Conservation (phyloP, 257 asterid genomes). For the Penstemon barbatus region DNA sequence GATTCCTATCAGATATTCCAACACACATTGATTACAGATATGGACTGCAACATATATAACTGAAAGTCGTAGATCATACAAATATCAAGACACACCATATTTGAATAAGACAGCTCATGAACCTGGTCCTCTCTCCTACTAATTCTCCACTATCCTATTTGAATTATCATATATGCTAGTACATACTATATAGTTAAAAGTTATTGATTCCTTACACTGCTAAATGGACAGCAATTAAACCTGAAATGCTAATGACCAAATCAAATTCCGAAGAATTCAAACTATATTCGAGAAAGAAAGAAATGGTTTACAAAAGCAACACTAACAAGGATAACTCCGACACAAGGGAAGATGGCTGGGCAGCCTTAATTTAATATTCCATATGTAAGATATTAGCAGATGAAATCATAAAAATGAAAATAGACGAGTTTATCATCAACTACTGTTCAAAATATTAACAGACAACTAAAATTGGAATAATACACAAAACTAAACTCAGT, state of each 20-base stretch:
- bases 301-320: background rate
- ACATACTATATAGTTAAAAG: background rate
- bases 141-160: slow-evolving; percentile 20
- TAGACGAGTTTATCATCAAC: too few species aligned
- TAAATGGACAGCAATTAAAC: background rate
- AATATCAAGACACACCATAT: slow-evolving; percentile 25
- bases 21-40: slow-evolving; percentile 22
- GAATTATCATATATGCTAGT: too few species aligned
- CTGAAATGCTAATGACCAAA: background rate
- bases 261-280: slow-evolving; percentile 15
- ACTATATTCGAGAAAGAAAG: slow-evolving; percentile 19
- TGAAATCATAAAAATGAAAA: too few species aligned
- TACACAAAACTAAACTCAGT: slow-evolving; percentile 7
- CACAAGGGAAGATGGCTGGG: background rate
- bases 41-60: slow-evolving; percentile 31
- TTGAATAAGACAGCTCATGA: slow-evolving; percentile 25
- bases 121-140: slow-evolving; percentile 18
- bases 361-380: background rate
- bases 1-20: slow-evolving; percentile 65
- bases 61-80: slow-evolving; percentile 32
- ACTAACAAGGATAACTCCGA: background rate
- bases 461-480: background rate
- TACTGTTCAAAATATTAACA: too few species aligned
- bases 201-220: background rate
- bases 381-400: slow-evolving; percentile 9